Evolutionary conservation across 345 rosid genomes (phyloP).

Genomic region (Gossypium thurberi): DNA sequence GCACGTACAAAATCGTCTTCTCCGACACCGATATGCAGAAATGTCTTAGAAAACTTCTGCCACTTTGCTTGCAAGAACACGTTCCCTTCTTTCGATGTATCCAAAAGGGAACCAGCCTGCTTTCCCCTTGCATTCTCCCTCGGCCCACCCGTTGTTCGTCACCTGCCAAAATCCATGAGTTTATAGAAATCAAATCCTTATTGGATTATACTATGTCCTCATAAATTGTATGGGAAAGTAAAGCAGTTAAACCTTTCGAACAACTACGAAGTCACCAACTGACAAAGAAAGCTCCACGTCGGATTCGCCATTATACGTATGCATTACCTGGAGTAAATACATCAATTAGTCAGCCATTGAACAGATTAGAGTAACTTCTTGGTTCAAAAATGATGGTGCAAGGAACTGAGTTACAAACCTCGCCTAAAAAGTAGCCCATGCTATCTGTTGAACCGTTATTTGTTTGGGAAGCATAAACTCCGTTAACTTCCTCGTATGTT

Average conservation of each 20-base stretch:
- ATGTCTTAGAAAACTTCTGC: constrained; percentile 70
- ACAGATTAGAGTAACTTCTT: background rate
- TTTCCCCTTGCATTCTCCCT: constrained; percentile 94
- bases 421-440: constrained; percentile 90
- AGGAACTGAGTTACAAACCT: constrained; percentile 39
- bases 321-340: constrained; percentile 58
- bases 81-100: constrained; percentile 81
- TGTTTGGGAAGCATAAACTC: constrained; percentile 58
- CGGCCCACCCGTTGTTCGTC: constrained; percentile 87
- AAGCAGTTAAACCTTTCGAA: constrained; percentile 61
- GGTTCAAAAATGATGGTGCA: background rate
- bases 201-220: background rate
- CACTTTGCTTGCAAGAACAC: constrained; percentile 81
- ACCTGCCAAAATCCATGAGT: constrained; percentile 40
- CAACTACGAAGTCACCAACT: constrained; percentile 80
- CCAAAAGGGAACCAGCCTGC: constrained; percentile 94
- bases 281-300: constrained; percentile 69
- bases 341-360: constrained; percentile 9
- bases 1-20: constrained; percentile 22
- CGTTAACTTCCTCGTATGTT: constrained; percentile 79
- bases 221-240: background rate
- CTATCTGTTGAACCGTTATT: constrained; percentile 60
- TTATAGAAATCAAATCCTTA: constrained; percentile 6
- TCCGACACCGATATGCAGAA: constrained; percentile 11
- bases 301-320: constrained; percentile 71